Percentiles rank a stretch among this genome's conserved stretches.
phyloP scores from a whole-genome alignment of 2,329 filamentous ascomycete species.

The Aspergillus japonicus region DNA sequence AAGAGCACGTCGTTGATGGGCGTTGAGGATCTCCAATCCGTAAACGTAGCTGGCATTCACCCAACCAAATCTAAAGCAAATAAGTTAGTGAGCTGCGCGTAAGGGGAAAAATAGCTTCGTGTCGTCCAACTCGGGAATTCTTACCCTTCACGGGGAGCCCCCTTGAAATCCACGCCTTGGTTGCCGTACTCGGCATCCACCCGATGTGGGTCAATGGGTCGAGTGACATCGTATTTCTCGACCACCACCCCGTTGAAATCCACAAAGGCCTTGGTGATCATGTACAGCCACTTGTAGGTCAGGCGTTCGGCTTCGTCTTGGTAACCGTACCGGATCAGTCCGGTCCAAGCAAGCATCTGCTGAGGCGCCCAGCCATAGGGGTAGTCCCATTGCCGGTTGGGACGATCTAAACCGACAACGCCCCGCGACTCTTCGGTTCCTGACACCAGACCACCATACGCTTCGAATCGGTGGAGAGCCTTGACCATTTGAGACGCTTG shows the following conservation, averaged over 20 bases:
- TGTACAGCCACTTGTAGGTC: conserved; percentile 95
- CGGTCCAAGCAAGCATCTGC: conserved; percentile 97
- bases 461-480: conserved; percentile 84
- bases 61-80: conserved; percentile 78
- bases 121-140: conserved; percentile 38
- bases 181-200: conserved; percentile 98
- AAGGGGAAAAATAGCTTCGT: conserved; percentile 7
- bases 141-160: conserved; percentile 92
- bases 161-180: conserved; percentile 92
- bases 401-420: conserved; percentile 71
- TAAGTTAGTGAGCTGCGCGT: conserved; percentile 5
- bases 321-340: conserved; percentile 86
- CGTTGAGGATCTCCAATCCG: conserved; percentile 81
- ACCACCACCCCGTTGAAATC: conserved; percentile 98
- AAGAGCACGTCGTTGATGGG: conserved; percentile 84
- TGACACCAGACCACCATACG: conserved; percentile 79
- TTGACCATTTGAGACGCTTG: conserved; percentile 85
- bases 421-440: conserved; percentile 89
- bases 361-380: conserved; percentile 98
- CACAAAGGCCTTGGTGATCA: conserved; percentile 97
- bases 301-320: conserved; percentile 83
- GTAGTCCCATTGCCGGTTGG: conserved; percentile 97
- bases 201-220: conserved; percentile 83
- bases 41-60: conserved; percentile 98
- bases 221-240: conserved; percentile 97